These are phyloP conservation scores for Secale cereale DNA, from an alignment of 176 grass and related monocot genomes.

Conservation along the genomic window DNA sequence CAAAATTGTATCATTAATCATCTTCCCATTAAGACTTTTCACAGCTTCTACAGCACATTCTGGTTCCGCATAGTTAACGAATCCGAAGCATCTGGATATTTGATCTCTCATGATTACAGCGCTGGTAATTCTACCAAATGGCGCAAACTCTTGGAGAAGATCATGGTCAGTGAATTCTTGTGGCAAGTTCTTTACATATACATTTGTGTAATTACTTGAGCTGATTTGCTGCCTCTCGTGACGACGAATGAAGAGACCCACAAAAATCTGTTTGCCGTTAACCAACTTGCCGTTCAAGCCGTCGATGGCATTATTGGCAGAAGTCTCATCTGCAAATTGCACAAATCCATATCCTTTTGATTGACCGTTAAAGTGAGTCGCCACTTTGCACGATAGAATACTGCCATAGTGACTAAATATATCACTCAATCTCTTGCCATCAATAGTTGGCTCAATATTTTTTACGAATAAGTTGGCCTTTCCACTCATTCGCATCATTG, in stretches of 20 bases:
- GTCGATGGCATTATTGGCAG: conserved; percentile 38
- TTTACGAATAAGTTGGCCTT: conserved; percentile 47
- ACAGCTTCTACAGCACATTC: conserved; percentile 32
- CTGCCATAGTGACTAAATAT: conserved; percentile 32
- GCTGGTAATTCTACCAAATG: conserved; percentile 45
- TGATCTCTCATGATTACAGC: conserved; percentile 38
- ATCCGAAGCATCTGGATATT: conserved; percentile 46
- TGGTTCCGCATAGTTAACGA: conserved; percentile 46
- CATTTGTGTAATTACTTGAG: background rate
- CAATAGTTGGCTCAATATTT: conserved; percentile 42
- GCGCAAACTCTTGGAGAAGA: conserved; percentile 24
- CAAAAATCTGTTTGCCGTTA: conserved; percentile 38
- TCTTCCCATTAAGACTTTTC: conserved; percentile 30
- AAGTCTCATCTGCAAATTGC: conserved; percentile 32
- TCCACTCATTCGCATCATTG: conserved; percentile 30
- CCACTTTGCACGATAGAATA: conserved; percentile 57
- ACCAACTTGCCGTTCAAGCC: conserved; percentile 41
- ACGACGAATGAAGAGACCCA: conserved; percentile 25
- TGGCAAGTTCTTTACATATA: conserved; percentile 51
- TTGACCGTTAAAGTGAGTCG: conserved; percentile 19
- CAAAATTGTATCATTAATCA: conserved; percentile 14
- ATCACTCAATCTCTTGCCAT: conserved; percentile 30
- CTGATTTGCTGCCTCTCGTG: conserved; percentile 11
- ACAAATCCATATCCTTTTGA: conserved; percentile 54
- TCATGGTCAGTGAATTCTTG: conserved; percentile 27